phyloP scores from a whole-genome alignment of 2,329 filamentous ascomycete species.

The Pseudogymnoascus sp. region DNA sequence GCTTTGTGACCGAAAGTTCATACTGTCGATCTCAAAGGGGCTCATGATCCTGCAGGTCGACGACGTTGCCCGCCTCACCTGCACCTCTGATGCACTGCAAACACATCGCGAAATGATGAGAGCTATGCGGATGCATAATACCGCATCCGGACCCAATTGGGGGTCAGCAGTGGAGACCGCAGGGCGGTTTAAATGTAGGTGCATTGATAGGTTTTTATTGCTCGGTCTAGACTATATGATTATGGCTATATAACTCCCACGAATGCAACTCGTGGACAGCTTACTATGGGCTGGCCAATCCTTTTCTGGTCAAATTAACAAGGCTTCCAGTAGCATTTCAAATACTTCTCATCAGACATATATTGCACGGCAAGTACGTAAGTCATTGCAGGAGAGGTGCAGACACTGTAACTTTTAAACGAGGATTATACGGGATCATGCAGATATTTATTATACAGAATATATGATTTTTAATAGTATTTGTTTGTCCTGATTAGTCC shows the following conservation, averaged over 20 bases:
- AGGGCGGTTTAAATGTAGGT: not conserved
- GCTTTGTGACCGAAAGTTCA: slow-evolving; percentile 2
- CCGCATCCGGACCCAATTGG: not conserved
- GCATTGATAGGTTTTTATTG: not conserved
- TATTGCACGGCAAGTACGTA: not conserved
- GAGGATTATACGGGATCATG: not conserved
- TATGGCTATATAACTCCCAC: not conserved
- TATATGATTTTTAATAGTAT: slow-evolving; percentile 8
- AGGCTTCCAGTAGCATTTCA: not conserved
- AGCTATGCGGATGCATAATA: not conserved
- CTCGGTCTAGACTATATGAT: not conserved
- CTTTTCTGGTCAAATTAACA: not conserved
- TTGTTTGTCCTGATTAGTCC: slow-evolving; percentile 33
- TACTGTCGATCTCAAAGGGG: not conserved
- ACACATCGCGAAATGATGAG: not conserved
- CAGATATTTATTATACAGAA: slow-evolving; percentile 4
- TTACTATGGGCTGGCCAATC: not conserved
- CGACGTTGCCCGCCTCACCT: not conserved
- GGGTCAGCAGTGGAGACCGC: not conserved
- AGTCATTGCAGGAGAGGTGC: not conserved
- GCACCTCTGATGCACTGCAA: slow-evolving; percentile 6
- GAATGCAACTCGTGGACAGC: not conserved
- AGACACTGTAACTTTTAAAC: not conserved
- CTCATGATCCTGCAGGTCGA: not conserved
- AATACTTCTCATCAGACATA: not conserved